Percentiles rank a stretch among this genome's conserved stretches.
These are phyloP conservation scores for Lepidium aucheri DNA, from an alignment of 345 rosid genomes.

Conservation along the genomic window DNA sequence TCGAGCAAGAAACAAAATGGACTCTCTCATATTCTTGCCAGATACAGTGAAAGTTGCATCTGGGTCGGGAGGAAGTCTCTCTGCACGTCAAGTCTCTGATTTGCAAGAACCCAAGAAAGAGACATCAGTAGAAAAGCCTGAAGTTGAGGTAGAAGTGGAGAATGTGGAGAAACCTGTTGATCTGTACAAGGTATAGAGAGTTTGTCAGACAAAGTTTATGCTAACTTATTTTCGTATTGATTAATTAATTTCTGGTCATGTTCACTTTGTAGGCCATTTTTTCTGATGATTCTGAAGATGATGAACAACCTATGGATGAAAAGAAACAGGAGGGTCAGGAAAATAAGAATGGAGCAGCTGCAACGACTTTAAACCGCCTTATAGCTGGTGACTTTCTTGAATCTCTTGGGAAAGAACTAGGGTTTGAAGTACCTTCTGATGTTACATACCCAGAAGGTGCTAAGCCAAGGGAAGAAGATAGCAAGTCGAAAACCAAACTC, in stretches of 20 bases:
- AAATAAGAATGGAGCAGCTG: constrained; percentile 67
- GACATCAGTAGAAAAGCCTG: constrained; percentile 36
- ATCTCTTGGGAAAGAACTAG: constrained; percentile 91
- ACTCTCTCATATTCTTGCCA: constrained; percentile 71
- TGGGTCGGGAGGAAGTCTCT: constrained; percentile 34
- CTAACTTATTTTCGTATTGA: not conserved
- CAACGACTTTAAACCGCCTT: constrained; percentile 70
- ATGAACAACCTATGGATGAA: constrained; percentile 31
- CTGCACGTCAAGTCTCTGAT: constrained; percentile 26
- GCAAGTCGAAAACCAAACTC: constrained; percentile 19
- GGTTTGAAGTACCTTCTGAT: constrained; percentile 87
- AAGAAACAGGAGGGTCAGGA: constrained; percentile 42
- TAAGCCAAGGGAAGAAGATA: constrained; percentile 20
- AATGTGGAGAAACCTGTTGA: constrained; percentile 93
- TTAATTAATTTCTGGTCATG: not conserved
- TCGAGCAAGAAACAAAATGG: constrained; percentile 72
- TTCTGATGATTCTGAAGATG: constrained; percentile 88
- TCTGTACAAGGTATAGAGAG: constrained; percentile 69
- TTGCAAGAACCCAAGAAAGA: constrained; percentile 30
- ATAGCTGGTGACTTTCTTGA: constrained; percentile 93
- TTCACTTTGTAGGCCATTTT: constrained; percentile 65
- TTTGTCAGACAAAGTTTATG: not conserved
- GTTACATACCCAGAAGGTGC: constrained; percentile 28
- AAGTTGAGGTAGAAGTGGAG: constrained; percentile 53
- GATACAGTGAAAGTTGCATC: constrained; percentile 48